phyloP scores from a whole-genome alignment of 305 asterid genomes.

The Fraxinus sp. region DNA sequence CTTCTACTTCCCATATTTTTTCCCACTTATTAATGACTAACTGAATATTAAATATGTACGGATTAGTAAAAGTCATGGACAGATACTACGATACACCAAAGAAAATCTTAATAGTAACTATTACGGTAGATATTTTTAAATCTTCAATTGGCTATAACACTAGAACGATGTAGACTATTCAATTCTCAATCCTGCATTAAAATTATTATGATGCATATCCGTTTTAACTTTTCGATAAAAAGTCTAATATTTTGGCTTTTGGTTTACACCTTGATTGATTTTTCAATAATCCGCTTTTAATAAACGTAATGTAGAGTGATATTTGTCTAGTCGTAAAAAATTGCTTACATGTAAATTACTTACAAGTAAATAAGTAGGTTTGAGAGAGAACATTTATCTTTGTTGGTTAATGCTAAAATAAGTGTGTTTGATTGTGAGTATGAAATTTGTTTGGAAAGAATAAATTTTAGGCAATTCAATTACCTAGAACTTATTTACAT shows the following conservation, averaged over 20 bases:
- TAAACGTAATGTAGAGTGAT: neutral
- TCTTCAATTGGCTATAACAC: neutral
- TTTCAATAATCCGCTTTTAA: neutral
- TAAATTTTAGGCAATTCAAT: no score
- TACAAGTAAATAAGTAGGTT: neutral
- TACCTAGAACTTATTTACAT: no score
- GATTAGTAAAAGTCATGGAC: no score
- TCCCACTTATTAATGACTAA: no score
- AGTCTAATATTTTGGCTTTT: neutral
- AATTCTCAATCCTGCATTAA: neutral
- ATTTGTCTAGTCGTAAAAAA: neutral
- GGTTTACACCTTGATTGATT: neutral
- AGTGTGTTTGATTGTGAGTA: no score
- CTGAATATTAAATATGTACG: no score
- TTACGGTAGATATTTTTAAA: neutral
- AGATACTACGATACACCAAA: neutral
- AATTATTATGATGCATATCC: neutral
- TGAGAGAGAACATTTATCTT: neutral
- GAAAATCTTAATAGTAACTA: neutral
- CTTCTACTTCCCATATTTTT: no score
- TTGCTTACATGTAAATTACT: neutral
- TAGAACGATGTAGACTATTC: neutral
- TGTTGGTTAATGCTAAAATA: no score
- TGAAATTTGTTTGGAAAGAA: no score
- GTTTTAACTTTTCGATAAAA: neutral